Conservation (phyloP, 2,329 filamentous ascomycete species). For the Herpomyces periplanetae region DNA sequence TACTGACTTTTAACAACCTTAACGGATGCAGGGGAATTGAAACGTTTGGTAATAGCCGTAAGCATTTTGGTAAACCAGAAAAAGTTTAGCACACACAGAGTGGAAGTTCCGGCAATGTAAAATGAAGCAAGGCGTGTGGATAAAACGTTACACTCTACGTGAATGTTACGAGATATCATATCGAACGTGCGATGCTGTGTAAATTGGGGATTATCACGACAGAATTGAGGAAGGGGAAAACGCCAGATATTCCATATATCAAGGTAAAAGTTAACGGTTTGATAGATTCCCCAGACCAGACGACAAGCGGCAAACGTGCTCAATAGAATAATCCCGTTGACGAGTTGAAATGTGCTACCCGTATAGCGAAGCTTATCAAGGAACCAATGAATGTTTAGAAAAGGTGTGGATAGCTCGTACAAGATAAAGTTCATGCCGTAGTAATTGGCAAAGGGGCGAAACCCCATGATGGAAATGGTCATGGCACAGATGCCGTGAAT, state of each 20-base stretch:
- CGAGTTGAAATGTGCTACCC: conserved; percentile 27
- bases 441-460: conserved; percentile 46
- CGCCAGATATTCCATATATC: conserved; percentile 20
- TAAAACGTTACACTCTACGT: conserved; percentile 27
- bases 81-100: conserved; percentile 34
- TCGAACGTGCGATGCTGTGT: conserved; percentile 12
- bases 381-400: conserved; percentile 70
- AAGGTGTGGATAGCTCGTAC: conserved; percentile 50
- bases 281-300: conserved; percentile 37
- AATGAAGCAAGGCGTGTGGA: too few species aligned
- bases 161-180: conserved; percentile 13
- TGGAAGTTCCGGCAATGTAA: conserved; percentile 28
- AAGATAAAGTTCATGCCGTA: conserved; percentile 46
- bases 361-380: conserved; percentile 54
- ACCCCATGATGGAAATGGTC: conserved; percentile 33
- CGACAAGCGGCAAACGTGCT: conserved; percentile 35
- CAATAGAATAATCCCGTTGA: conserved; percentile 34
- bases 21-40: too few species aligned
- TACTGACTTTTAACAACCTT: too few species aligned
- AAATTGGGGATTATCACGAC: conserved; percentile 3
- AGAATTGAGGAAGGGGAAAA: conserved; percentile 1
- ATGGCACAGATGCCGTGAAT: conserved; percentile 36
- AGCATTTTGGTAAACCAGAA: conserved; percentile 74
- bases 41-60: conserved; percentile 31
- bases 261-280: conserved; percentile 24